A percentile compares a stretch with the other conserved stretches of the same genome.
phyloP scores from a whole-genome alignment of 2,329 filamentous ascomycete genomes.

The Coleophoma cylindrospora region DNA sequence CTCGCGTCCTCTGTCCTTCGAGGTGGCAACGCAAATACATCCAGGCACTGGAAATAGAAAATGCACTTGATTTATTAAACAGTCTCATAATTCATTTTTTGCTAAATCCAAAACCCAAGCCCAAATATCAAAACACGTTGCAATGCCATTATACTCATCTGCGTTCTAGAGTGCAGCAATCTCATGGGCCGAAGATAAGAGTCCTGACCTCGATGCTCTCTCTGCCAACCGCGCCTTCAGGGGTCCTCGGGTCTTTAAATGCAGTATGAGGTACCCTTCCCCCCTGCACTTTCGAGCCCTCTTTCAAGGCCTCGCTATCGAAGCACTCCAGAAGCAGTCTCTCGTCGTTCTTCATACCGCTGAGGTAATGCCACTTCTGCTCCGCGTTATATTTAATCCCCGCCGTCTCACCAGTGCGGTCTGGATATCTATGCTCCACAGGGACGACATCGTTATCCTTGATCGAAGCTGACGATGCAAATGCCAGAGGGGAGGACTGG shows the following conservation, averaged over 20 bases:
- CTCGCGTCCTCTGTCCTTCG: too few relatives aligned
- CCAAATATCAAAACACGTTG: too few relatives aligned
- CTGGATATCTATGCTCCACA: conserved; percentile 26
- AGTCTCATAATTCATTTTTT: too few relatives aligned
- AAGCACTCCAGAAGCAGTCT: conserved; percentile 28
- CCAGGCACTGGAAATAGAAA: too few relatives aligned
- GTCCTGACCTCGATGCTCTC: conserved; percentile 90
- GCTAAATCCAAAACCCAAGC: too few relatives aligned
- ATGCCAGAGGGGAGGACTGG: conserved; percentile 22
- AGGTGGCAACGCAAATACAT: too few relatives aligned
- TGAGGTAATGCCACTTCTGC: conserved; percentile 28
- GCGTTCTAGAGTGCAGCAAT: neutral
- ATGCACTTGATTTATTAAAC: too few relatives aligned
- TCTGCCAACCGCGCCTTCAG: conserved; percentile 62
- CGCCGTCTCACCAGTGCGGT: conserved; percentile 24
- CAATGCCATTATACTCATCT: too few relatives aligned
- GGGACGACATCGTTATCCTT: conserved; percentile 25
- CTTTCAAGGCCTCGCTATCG: conserved; percentile 36
- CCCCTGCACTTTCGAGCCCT: conserved; percentile 42
- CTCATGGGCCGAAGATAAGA: conserved; percentile 65
- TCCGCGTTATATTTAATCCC: conserved; percentile 23
- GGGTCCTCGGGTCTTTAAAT: conserved; percentile 71
- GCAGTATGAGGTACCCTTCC: conserved; percentile 63
- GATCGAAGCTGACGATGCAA: conserved; percentile 22
- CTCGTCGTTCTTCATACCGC: conserved; percentile 27